Evolutionary conservation across 2,329 filamentous ascomycete species (phyloP), one percentile per base, ranked within the genome.

Genomic region (Onygenales sp.): DNA sequence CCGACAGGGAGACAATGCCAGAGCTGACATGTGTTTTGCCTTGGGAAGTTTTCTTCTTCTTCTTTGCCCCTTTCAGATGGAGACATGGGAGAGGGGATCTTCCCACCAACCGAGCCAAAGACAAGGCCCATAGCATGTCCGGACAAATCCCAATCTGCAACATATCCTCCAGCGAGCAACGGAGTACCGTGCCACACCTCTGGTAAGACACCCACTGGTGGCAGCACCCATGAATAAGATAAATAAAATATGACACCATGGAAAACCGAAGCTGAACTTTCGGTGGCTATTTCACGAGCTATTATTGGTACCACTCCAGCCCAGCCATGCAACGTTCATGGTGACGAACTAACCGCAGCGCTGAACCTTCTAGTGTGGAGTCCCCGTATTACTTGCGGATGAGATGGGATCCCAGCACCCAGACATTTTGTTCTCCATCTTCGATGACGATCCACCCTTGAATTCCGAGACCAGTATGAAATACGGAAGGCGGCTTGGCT

Each of bases 381-480:
- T 40, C 11, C 47, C 47, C 17, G 45, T 48, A 49, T 49, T 49
- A 49, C 46, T 6, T 49, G 36, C 13, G 47, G 47, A 42, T 40
- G 21, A 27, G 40, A 32, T 49, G 21, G 34, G 32, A 49, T 17
- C 47, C 47, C 17, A 37, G 17, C 31, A 40, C 47, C 36, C 47
- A 39, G 36, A 32, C 17, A 40, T 10, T 40, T 32, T 39, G 39
- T 39, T 8, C 40, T 49, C 32, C 14, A 8, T 39, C 33, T 49
- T 40, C 36, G 11, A 49, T 40, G 36, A 36, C 36, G 34, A 34
- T 40, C 47, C 47, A 49, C 47, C 36, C 10, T 49, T 49, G 36
- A 49, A 42, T 49, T 49, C 47, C 47, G 47, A 49, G 47, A 32
- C 47, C 47, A 49, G 21, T 10, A 31, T 37, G 47, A 33, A 32